A percentile compares a stretch with the other conserved stretches of the same genome.
These are phyloP conservation scores for Cladorrhinum samala DNA, from an alignment of 495 filamentous ascomycete genomes.

Conservation along the genomic window DNA sequence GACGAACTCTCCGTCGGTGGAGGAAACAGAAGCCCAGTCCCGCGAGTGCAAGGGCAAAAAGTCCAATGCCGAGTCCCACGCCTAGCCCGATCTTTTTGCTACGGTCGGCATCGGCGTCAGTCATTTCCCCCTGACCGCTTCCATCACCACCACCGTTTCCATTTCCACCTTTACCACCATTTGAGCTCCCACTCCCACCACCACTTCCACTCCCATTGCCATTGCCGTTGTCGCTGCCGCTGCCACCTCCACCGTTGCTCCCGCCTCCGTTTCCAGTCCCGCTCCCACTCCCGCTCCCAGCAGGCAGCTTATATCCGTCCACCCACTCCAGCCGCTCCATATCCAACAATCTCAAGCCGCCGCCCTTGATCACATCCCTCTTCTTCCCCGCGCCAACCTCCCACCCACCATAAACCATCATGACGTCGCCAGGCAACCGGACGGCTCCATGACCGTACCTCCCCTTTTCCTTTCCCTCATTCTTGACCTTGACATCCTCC, in stretches of 20 bases:
- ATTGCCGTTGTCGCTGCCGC: background rate
- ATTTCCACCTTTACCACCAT: background rate
- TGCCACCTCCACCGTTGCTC: background rate
- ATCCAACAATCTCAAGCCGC: constrained; percentile 62
- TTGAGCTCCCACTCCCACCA: background rate
- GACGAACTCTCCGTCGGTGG: constrained; percentile 45
- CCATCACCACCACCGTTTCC: background rate
- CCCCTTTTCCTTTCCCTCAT: constrained; percentile 37
- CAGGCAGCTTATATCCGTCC: constrained; percentile 46
- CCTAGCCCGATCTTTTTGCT: constrained; percentile 56
- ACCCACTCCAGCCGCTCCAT: constrained; percentile 68
- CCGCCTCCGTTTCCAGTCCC: background rate
- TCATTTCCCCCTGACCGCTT: background rate
- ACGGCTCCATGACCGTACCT: constrained; percentile 81
- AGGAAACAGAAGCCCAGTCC: constrained; percentile 18
- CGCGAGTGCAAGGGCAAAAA: constrained; percentile 44
- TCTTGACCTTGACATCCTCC: constrained; percentile 13
- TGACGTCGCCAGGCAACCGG: constrained; percentile 77
- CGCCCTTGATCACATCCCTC: constrained; percentile 31
- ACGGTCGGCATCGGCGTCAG: background rate
- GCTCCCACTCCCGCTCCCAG: constrained; percentile 14
- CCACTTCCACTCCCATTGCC: background rate
- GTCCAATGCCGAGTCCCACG: constrained; percentile 45
- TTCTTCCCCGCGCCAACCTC: constrained; percentile 40
- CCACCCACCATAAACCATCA: constrained; percentile 86